Base-by-base conservation (phyloP, 2,329 filamentous ascomycete genomes). In the Fusarium chaquense region DNA sequence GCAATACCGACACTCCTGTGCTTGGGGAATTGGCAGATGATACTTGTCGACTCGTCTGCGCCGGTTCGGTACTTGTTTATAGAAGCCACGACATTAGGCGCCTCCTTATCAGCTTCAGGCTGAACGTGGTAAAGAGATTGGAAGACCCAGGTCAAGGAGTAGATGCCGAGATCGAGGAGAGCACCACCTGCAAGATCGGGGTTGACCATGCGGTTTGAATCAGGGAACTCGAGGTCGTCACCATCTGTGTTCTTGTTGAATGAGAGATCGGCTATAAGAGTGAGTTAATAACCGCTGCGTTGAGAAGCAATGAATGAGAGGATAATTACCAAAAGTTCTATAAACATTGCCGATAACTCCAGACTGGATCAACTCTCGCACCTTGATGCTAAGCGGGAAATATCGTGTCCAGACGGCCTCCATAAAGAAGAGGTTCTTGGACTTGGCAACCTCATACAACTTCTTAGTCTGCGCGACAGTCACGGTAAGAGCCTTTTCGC, bases 371-470 rank as follows among this genome's bases (percentile, higher is more conserved):
- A 94, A 81, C 75, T 94, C 88, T 53, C 91, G 84, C 38, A 94
- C 83, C 78, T 92, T 89, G 78, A 93, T 87, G 75, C 91, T 94
- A 15, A 97, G 82, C 4, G 94, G 94, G 82, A 97, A 96, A 82
- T 91, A 96, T 62, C 94, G 86, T 36, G 93, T 97, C 94, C 93
- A 97, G 22, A 97, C 93, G 44, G 93, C 93, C 81, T 95, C 92
- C 91, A 94, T 94, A 65, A 95, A 81, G 84, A 92, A 91, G 72
- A 93, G 77, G 64, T 88, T 87, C 84, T 93, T 95, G 75, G 88
- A 85, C 77, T 83, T 87, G 9, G 94, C 94, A 63, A 87, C 90
- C 67, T 90, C 88, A 52, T 90, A 87, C 28, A 97, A 85, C 77
- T 89, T 89, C 79, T 87, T 88, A 26, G 91, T 84, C 81, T 97